phyloP scores from a whole-genome alignment of 257 asterid genomes.

The Thymus quinquecostatus region DNA sequence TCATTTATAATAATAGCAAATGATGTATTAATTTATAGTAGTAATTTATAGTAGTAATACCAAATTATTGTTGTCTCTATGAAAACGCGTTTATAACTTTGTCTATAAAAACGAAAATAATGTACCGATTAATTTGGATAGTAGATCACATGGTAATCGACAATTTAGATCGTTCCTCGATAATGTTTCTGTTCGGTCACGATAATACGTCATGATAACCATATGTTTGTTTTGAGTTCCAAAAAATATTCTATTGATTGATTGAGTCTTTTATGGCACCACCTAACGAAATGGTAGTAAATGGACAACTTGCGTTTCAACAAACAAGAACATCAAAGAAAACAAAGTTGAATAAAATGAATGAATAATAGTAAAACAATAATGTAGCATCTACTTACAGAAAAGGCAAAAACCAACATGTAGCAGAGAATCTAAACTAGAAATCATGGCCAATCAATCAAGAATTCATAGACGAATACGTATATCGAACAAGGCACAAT shows the following conservation, averaged over 20 bases:
- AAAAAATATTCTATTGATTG: neutral
- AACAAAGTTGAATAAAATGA: neutral
- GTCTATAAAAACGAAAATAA: no score
- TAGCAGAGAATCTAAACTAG: neutral
- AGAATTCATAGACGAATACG: neutral
- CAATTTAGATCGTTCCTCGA: no score
- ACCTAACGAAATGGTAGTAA: neutral
- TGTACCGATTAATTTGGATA: no score
- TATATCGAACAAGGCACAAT: neutral
- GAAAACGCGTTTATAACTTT: no score
- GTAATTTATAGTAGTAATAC: no score
- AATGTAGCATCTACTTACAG: neutral
- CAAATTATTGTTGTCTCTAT: no score
- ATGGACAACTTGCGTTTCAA: neutral
- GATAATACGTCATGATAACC: neutral
- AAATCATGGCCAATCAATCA: constrained; percentile 1
- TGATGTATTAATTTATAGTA: no score
- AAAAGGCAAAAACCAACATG: neutral
- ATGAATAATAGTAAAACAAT: neutral
- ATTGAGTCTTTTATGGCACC: neutral
- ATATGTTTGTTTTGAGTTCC: neutral
- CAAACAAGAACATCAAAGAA: neutral
- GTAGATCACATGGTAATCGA: no score
- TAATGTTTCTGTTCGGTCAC: neutral
- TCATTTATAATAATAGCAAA: no score